These are phyloP conservation scores for Endothia cerciana DNA, from an alignment of 2,329 filamentous ascomycete genomes.

Conservation along the genomic window DNA sequence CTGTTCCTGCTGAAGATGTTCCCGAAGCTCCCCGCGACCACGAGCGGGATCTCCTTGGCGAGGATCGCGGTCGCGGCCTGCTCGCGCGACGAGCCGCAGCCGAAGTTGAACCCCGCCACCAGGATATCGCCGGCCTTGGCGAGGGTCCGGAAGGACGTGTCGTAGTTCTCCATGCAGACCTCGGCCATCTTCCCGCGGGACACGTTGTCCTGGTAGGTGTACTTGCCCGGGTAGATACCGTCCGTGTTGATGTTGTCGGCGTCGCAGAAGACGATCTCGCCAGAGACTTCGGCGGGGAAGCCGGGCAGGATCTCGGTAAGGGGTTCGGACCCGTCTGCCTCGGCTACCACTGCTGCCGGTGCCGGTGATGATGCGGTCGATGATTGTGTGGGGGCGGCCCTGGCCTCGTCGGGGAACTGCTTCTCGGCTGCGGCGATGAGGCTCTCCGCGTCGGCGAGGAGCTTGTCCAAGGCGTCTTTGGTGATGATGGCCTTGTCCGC, in stretches of 20 bases:
- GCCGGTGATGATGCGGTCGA: not conserved
- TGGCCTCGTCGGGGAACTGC: slow-evolving; percentile 30
- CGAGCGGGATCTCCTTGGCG: slow-evolving; percentile 78
- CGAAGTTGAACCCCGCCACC: slow-evolving; percentile 87
- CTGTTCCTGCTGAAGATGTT: slow-evolving; percentile 82
- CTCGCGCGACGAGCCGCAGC: slow-evolving; percentile 79
- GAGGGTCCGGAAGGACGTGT: slow-evolving; percentile 66
- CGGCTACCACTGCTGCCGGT: too few relatives aligned
- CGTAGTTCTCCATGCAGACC: slow-evolving; percentile 95
- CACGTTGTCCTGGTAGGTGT: slow-evolving; percentile 89
- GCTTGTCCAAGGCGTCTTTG: slow-evolving; percentile 71
- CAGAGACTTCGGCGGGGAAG: slow-evolving; percentile 80
- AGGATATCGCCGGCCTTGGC: slow-evolving; percentile 77
- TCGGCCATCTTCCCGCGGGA: slow-evolving; percentile 72
- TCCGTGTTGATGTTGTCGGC: slow-evolving; percentile 87
- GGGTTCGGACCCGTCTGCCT: slow-evolving; percentile 44
- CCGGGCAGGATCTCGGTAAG: slow-evolving; percentile 55
- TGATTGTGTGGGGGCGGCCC: not conserved
- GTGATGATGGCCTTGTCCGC: slow-evolving; percentile 68
- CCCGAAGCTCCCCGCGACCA: slow-evolving; percentile 79
- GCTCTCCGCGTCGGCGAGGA: slow-evolving; percentile 70
- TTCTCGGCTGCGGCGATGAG: slow-evolving; percentile 60
- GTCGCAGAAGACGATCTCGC: slow-evolving; percentile 88
- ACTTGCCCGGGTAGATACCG: slow-evolving; percentile 85
- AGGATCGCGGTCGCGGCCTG: slow-evolving; percentile 88